A percentile compares a stretch with the other conserved stretches of the same genome.
Evolutionary conservation across 208 protist genomes (phyloP).

Genomic region (Angomonas ambiguus): DNA sequence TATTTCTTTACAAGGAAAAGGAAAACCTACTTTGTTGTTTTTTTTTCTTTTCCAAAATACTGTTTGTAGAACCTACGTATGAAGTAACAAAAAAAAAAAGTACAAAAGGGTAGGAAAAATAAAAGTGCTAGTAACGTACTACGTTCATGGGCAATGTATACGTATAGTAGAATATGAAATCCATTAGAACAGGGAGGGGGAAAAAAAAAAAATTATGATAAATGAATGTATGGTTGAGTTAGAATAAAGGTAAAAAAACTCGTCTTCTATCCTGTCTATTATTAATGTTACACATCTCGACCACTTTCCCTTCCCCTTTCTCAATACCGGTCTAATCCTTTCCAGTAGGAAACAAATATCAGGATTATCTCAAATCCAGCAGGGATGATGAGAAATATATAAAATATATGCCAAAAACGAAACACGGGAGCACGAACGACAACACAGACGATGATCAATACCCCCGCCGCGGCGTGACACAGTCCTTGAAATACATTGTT

Average conservation of each 20-base stretch:
- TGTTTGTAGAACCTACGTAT: too few species aligned
- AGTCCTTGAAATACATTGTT: not conserved
- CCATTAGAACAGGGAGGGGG: not conserved
- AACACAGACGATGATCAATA: not conserved
- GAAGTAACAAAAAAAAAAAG: not conserved
- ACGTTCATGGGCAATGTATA: too few species aligned
- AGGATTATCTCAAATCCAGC: not conserved
- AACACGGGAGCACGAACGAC: not conserved
- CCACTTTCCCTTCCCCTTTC: too few species aligned
- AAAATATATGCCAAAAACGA: not conserved
- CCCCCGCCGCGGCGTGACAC: not conserved
- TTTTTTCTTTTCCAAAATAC: not conserved
- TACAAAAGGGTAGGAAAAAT: not conserved
- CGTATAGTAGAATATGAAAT: not conserved
- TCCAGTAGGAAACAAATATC: not conserved
- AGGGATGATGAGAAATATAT: not conserved
- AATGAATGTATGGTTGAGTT: not conserved
- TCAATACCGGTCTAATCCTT: not conserved
- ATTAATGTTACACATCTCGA: too few species aligned
- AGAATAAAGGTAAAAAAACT: not conserved
- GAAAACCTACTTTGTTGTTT: not conserved
- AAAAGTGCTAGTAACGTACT: too few species aligned
- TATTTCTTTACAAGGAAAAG: not conserved
- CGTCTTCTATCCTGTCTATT: too few species aligned
- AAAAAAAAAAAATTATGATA: constrained; percentile 9